Conservation (phyloP, 805 yeast genomes). For the Kregervanrija pseudodelftensis region DNA sequence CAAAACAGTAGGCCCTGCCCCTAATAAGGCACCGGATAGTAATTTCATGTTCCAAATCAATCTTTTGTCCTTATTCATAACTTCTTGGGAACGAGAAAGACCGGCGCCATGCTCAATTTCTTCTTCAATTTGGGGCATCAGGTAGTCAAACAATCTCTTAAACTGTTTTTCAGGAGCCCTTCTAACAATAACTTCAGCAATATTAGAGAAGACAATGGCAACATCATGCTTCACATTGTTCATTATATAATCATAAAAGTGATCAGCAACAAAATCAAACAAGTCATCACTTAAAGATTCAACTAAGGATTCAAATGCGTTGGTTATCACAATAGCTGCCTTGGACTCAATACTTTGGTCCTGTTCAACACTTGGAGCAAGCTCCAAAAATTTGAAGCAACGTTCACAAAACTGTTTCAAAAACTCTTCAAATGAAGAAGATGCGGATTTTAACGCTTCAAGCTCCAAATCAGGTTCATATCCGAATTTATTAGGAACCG, state of each 20-base stretch:
- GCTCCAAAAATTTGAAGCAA: conserved; percentile 58
- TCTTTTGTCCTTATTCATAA: conserved; percentile 71
- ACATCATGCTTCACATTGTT: conserved; percentile 53
- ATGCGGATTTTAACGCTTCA: conserved; percentile 62
- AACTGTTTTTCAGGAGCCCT: conserved; percentile 49
- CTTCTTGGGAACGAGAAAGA: conserved; percentile 51
- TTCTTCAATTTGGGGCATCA: conserved; percentile 46
- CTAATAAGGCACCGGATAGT: conserved; percentile 62
- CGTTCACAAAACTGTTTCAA: conserved; percentile 49
- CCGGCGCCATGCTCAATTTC: conserved; percentile 88
- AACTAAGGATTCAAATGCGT: conserved; percentile 37
- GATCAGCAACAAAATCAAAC: conserved; percentile 38
- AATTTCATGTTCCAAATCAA: conserved; percentile 65
- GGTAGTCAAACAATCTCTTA: conserved; percentile 34
- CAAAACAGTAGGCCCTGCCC: conserved; percentile 49
- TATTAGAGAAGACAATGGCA: conserved; percentile 60
- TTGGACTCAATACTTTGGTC: conserved; percentile 45
- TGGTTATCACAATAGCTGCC: conserved; percentile 31
- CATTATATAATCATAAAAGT: conserved; percentile 50
- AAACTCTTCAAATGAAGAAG: conserved; percentile 60
- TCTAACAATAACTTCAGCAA: conserved; percentile 65
- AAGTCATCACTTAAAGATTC: conserved; percentile 57
- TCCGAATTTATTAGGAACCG: conserved; percentile 23
- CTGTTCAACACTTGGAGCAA: conserved; percentile 52
- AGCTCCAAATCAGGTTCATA: conserved; percentile 41